A percentile compares a stretch with the other conserved stretches of the same genome.
phyloP scores from a whole-genome alignment of 2,329 filamentous ascomycete genomes.

The Epichloe festucae region DNA sequence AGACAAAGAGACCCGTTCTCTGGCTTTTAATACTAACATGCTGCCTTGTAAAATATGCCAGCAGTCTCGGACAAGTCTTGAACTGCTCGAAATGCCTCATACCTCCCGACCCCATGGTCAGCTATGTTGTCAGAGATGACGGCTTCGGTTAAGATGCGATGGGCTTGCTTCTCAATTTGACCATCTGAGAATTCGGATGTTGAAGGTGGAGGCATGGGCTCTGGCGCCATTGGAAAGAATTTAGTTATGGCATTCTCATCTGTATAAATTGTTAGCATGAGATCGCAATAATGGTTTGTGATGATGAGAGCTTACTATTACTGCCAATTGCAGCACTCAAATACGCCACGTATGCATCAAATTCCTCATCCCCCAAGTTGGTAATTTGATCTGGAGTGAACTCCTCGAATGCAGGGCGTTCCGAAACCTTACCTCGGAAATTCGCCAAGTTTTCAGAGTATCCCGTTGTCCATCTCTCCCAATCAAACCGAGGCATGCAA shows the following conservation, averaged over 20 bases:
- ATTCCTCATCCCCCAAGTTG: conserved; percentile 41
- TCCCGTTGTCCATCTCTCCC: conserved; percentile 52
- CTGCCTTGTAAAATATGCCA: conserved; percentile 19
- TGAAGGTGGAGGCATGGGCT: conserved; percentile 8
- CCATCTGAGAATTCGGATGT: conserved; percentile 13
- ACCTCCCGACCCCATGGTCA: conserved; percentile 5
- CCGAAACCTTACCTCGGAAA: conserved; percentile 1
- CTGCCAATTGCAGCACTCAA: conserved; percentile 20
- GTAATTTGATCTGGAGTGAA: conserved; percentile 50
- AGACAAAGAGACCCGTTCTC: neutral
- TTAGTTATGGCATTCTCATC: conserved; percentile 16
- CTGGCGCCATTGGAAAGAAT: conserved; percentile 23
- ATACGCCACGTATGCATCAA: conserved; percentile 51
- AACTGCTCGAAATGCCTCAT: conserved; percentile 19
- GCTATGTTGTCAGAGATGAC: conserved; percentile 1
- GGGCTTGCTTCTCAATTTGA: conserved; percentile 13
- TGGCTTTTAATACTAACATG: conserved; percentile 14
- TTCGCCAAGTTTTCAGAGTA: conserved; percentile 21
- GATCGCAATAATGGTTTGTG: neutral
- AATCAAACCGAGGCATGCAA: conserved; percentile 41
- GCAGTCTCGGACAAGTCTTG: conserved; percentile 20
- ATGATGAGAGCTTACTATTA: conserved; percentile 16
- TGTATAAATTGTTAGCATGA: conserved; percentile 4
- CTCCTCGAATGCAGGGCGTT: conserved; percentile 29
- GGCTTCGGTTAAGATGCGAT: conserved; percentile 11